A percentile compares a stretch with the other conserved stretches of the same genome.
These are phyloP conservation scores for Pigoraptor vietnamica DNA, from an alignment of 78 protist species.

Conservation along the genomic window DNA sequence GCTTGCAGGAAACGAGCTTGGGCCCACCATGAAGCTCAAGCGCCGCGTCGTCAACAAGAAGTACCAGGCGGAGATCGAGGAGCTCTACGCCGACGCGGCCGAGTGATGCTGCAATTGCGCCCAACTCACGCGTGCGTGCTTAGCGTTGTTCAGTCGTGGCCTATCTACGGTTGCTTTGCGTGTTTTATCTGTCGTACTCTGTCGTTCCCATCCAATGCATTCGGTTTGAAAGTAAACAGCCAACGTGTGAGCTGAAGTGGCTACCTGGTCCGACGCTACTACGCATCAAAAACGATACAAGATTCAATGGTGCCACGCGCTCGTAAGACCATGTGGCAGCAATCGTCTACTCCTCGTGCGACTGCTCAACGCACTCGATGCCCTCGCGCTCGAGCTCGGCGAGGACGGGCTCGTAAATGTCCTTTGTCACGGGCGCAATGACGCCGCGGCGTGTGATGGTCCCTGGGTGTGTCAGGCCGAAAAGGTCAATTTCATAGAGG, in stretches of 20 bases:
- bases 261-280: no score
- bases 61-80: constrained; percentile 43
- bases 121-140: background rate
- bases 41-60: constrained; percentile 44
- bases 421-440: constrained; percentile 29
- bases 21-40: constrained; percentile 73
- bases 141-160: no score
- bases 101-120: no score
- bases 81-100: constrained; percentile 42
- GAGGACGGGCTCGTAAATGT: constrained; percentile 24
- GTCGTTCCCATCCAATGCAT: no score
- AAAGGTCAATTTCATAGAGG: no score
- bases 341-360: background rate
- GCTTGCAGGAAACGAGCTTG: constrained; percentile 39
- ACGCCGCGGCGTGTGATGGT: constrained; percentile 38
- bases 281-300: background rate
- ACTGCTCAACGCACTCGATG: background rate
- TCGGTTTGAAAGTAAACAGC: no score
- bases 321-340: background rate
- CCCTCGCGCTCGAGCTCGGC: constrained; percentile 22
- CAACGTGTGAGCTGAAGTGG: no score
- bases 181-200: no score
- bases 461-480: no score
- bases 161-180: no score
- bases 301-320: background rate